Evolutionary conservation across 257 asterid species (phyloP).

Genomic region (Catharanthus roseus): DNA sequence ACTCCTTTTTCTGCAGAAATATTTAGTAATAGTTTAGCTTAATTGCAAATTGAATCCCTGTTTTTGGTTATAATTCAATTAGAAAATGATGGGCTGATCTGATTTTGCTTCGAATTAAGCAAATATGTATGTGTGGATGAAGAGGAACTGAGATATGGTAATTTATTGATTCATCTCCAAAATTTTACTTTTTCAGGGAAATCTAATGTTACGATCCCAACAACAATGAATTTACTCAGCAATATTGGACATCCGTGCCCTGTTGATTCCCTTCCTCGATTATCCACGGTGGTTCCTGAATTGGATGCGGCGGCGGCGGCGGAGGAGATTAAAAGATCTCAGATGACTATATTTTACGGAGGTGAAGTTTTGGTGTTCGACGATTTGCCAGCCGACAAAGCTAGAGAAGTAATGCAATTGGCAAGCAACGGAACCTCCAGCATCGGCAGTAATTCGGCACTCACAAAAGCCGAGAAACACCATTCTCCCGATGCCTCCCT

Average conservation of each 20-base stretch:
- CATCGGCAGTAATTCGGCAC: slow-evolving; percentile 22
- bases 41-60: too few relatives aligned
- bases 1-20: background rate
- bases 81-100: too few relatives aligned
- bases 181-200: slow-evolving; percentile 19
- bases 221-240: slow-evolving; percentile 22
- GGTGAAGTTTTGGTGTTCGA: slow-evolving; percentile 60
- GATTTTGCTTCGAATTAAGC: background rate
- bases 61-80: too few relatives aligned
- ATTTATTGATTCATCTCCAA: background rate
- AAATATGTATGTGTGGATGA: background rate
- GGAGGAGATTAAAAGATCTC: slow-evolving; percentile 35
- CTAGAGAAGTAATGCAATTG: slow-evolving; percentile 38
- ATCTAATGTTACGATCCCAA: slow-evolving; percentile 20
- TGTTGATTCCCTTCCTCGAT: slow-evolving; percentile 13
- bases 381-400: slow-evolving; percentile 50
- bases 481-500: slow-evolving; percentile 9
- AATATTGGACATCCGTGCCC: slow-evolving; percentile 26
- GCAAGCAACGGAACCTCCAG: slow-evolving; percentile 43
- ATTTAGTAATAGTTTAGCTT: background rate
- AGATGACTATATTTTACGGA: slow-evolving; percentile 65
- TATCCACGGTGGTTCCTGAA: slow-evolving; percentile 17
- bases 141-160: background rate
- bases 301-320: slow-evolving; percentile 29
- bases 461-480: slow-evolving; percentile 16